phyloP scores from a whole-genome alignment of 164 flowering plant genomes.

The Taxillus chinensis region DNA sequence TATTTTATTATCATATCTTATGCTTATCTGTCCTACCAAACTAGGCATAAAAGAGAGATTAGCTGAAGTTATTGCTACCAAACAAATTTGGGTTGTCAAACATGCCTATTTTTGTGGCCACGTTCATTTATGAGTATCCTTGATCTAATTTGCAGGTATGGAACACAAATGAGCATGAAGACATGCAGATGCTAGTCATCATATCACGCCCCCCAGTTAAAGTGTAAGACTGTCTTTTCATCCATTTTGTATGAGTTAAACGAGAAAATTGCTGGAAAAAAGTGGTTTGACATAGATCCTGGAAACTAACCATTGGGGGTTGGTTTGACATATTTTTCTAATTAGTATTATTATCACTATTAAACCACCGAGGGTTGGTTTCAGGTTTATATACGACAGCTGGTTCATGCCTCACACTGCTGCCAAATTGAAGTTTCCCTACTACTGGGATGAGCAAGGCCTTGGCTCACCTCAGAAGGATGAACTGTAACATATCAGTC shows the following conservation, averaged over 20 bases:
- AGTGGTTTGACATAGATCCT: no score
- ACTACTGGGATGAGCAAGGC: slow-evolving; percentile 79
- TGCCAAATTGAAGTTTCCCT: slow-evolving; percentile 75
- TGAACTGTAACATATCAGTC: slow-evolving; percentile 40
- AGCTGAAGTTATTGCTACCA: no score
- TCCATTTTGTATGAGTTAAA: background rate
- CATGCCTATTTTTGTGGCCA: no score
- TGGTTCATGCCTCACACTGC: slow-evolving; percentile 93
- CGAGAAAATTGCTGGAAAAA: no score
- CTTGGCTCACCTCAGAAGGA: slow-evolving; percentile 45
- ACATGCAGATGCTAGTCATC: slow-evolving; percentile 69
- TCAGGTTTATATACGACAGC: slow-evolving; percentile 73
- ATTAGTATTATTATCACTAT: no score
- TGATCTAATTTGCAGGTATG: slow-evolving; percentile 35
- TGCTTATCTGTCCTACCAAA: no score
- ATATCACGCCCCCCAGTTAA: slow-evolving; percentile 91
- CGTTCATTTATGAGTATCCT: no score
- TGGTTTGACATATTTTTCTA: no score
- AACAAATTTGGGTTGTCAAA: no score
- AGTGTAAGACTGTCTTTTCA: slow-evolving; percentile 44
- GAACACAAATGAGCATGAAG: slow-evolving; percentile 68
- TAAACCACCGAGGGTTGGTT: background rate
- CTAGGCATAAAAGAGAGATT: no score
- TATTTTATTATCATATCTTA: no score
- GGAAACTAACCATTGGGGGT: no score